A percentile compares a stretch with the other conserved stretches of the same genome.
Evolutionary conservation across 441 rosid genomes (phyloP).

Genomic region (Eruca vesicaria): DNA sequence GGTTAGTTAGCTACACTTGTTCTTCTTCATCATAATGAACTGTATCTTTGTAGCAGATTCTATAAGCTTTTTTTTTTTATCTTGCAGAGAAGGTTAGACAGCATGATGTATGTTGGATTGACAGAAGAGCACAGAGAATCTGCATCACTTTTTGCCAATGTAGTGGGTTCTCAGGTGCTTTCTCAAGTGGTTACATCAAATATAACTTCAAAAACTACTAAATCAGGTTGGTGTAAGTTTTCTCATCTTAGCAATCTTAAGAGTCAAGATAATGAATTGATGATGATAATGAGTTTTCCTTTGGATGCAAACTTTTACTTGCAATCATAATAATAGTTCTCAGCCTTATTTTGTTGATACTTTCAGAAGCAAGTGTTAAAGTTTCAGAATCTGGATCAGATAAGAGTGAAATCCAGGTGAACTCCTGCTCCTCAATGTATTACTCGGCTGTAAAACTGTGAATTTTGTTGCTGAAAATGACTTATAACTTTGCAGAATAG

Average conservation of each 20-base stretch:
- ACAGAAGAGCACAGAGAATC: constrained; percentile 97
- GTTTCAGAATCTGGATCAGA: constrained; percentile 51
- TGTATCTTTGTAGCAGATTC: background rate
- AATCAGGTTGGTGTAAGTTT: constrained; percentile 53
- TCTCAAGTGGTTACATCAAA: constrained; percentile 55
- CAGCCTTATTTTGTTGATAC: constrained; percentile 23
- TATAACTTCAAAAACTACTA: constrained; percentile 35
- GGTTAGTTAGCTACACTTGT: constrained; percentile 45
- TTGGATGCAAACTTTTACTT: background rate
- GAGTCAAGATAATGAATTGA: background rate
- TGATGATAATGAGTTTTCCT: background rate
- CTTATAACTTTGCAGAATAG: constrained; percentile 36
- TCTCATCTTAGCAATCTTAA: background rate
- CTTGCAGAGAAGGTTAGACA: constrained; percentile 93
- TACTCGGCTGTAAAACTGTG: constrained; percentile 17
- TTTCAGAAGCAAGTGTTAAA: constrained; percentile 49
- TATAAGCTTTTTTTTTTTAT: constrained; percentile 26
- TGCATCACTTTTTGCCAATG: constrained; percentile 90
- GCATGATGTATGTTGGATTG: constrained; percentile 92
- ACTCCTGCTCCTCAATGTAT: constrained; percentile 5
- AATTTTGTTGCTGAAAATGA: constrained; percentile 12
- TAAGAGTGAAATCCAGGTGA: constrained; percentile 57
- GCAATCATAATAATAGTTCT: background rate
- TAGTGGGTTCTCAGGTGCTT: constrained; percentile 87
- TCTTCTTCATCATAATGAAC: constrained; percentile 18